A percentile compares a stretch with the other conserved stretches of the same genome.
These are phyloP conservation scores for Saposhnikovia divaricata DNA, from an alignment of 129 eudicot species.

Conservation along the genomic window DNA sequence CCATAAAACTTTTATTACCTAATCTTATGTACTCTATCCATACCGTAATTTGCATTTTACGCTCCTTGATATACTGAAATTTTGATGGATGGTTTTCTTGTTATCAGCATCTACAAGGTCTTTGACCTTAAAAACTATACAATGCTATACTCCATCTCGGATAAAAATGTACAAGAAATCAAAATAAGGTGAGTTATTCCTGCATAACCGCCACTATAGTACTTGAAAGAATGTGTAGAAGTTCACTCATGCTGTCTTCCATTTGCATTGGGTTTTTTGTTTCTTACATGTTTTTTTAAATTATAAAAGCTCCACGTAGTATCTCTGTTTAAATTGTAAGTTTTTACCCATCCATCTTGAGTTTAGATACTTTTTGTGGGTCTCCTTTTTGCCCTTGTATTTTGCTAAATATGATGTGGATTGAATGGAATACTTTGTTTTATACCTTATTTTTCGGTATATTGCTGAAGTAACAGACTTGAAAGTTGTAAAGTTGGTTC, in stretches of 20 bases:
- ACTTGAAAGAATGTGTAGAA: background rate
- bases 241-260: background rate
- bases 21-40: background rate
- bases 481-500: background rate
- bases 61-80: background rate
- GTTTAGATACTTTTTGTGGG: background rate
- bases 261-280: background rate
- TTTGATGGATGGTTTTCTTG: background rate
- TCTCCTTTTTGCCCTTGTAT: background rate
- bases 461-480: too few relatives aligned
- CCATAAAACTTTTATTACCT: background rate
- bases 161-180: constrained; percentile 31
- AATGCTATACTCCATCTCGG: constrained; percentile 54
- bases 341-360: background rate
- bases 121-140: constrained; percentile 64
- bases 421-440: background rate
- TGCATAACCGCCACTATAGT: background rate
- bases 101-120: constrained; percentile 53
- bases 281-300: background rate
- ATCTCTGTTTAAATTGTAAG: background rate
- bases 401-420: background rate
- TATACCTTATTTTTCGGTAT: too few relatives aligned
- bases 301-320: background rate
- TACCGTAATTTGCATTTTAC: background rate
- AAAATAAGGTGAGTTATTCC: constrained; percentile 29